Percentiles rank a stretch among this genome's conserved stretches.
phyloP scores from a whole-genome alignment of 2,329 filamentous ascomycete species.

The Claviceps africana region DNA sequence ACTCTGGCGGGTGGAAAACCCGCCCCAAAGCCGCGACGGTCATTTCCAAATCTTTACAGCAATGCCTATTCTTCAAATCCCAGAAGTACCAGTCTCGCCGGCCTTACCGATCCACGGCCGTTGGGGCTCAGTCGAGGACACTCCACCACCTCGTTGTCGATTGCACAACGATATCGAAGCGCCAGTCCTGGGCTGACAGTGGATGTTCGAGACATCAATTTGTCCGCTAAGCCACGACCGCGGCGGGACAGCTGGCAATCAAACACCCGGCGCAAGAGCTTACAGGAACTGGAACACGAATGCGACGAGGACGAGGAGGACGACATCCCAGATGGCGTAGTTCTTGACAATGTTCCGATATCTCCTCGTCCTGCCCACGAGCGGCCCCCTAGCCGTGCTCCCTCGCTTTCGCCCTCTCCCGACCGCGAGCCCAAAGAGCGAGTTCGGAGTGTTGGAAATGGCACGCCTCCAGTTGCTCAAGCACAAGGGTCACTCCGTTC shows the following conservation, averaged over 20 bases:
- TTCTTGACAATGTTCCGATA: conserved; percentile 71
- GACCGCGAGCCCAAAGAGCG: conserved; percentile 37
- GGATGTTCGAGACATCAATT: conserved; percentile 28
- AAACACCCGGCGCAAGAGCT: conserved; percentile 48
- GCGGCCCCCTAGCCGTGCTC: conserved; percentile 36
- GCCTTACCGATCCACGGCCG: conserved; percentile 22
- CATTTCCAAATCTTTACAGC: conserved; percentile 30
- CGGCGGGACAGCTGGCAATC: conserved; percentile 61
- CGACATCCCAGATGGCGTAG: conserved; percentile 64
- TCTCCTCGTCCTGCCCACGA: conserved; percentile 53
- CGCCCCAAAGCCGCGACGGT: conserved; percentile 22
- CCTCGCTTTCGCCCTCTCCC: conserved; percentile 40
- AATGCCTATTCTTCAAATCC: conserved; percentile 34
- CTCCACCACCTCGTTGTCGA: conserved; percentile 24
- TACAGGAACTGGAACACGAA: conserved; percentile 59
- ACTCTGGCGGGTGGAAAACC: conserved; percentile 18
- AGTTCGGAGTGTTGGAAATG: conserved; percentile 46
- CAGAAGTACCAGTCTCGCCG: conserved; percentile 33
- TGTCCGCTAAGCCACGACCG: conserved; percentile 20
- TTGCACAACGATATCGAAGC: conserved; percentile 31
- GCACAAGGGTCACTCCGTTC: conserved; percentile 48
- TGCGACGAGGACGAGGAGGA: conserved; percentile 63
- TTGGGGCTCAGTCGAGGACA: conserved; percentile 14
- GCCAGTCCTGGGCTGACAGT: conserved; percentile 36
- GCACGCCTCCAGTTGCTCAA: conserved; percentile 44